Conservation (phyloP, 2,329 filamentous ascomycete species). For the Hymenoscyphus linearis region DNA sequence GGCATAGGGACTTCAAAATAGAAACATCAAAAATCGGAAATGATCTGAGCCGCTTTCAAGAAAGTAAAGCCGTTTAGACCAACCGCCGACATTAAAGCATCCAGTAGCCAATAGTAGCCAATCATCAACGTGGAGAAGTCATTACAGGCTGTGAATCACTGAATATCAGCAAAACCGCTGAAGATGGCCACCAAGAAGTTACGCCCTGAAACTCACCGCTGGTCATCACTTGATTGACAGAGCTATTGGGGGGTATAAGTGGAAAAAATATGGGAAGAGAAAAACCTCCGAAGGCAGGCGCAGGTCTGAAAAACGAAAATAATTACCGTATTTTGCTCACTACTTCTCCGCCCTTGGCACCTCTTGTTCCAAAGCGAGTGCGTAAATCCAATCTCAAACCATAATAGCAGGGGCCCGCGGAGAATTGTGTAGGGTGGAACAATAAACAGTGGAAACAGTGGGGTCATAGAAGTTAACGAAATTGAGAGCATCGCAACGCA, state of each 20-base stretch:
- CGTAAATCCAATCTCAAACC: conserved; percentile 1
- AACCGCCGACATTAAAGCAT: neutral
- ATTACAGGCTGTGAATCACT: neutral
- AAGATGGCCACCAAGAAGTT: too few species aligned
- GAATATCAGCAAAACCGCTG: neutral
- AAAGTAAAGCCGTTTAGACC: conserved; percentile 5
- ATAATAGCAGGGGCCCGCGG: neutral
- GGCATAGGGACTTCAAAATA: conserved; percentile 2
- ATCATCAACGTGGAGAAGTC: neutral
- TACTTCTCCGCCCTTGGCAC: neutral
- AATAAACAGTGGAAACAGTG: neutral
- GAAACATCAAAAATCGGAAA: conserved; percentile 7
- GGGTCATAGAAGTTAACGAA: neutral
- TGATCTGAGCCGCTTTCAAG: conserved; percentile 7
- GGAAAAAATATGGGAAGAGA: neutral
- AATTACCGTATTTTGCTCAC: neutral
- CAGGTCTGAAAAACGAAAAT: neutral
- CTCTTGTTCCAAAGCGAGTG: conserved; percentile 3
- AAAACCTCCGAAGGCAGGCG: neutral
- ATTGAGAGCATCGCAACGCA: neutral
- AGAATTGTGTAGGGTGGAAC: conserved; percentile 10
- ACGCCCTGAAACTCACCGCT: conserved; percentile 28
- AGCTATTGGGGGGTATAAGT: too few species aligned
- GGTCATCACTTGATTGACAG: conserved; percentile 7
- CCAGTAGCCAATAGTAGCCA: neutral